Conservation (phyloP, 106 monocot species). For the Phalaenopsis equestris region DNA sequence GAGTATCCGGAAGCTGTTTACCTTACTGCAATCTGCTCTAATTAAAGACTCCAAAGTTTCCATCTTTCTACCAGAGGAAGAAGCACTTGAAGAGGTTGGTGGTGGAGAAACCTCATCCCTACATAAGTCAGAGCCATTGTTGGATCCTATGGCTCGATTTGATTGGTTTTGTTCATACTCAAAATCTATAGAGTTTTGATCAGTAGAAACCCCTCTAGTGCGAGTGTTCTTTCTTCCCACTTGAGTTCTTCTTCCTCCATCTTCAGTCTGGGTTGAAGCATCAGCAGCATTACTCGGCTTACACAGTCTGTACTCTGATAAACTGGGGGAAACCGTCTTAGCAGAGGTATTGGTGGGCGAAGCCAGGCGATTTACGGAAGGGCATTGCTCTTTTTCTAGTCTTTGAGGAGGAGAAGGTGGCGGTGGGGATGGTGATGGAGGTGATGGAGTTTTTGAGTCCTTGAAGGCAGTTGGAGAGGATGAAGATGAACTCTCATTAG, state of each 20-base stretch:
- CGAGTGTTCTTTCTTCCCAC: neutral
- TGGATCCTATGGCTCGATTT: neutral
- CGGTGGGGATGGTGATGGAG: constrained; percentile 14
- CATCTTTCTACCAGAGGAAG: constrained; percentile 33
- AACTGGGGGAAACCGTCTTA: constrained; percentile 9
- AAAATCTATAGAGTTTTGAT: constrained; percentile 17
- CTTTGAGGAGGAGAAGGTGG: constrained; percentile 11
- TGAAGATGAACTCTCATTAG: constrained; percentile 24
- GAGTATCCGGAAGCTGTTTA: constrained; percentile 33
- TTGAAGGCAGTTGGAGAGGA: constrained; percentile 29
- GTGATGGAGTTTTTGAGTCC: constrained; percentile 27
- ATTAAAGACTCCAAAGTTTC: constrained; percentile 65
- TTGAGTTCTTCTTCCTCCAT: constrained; percentile 3
- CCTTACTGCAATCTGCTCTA: constrained; percentile 29
- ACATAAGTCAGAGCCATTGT: constrained; percentile 7
- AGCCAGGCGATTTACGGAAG: neutral
- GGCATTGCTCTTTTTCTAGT: constrained; percentile 2
- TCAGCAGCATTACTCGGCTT: constrained; percentile 27
- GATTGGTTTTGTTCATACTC: constrained; percentile 2
- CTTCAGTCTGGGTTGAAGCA: constrained; percentile 61
- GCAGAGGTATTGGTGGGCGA: neutral
- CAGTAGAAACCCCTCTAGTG: constrained; percentile 30
- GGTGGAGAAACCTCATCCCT: constrained; percentile 24
- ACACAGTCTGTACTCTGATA: constrained; percentile 19
- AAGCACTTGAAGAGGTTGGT: constrained; percentile 17